Conservation (phyloP, 2,329 filamentous ascomycete species). For the Camptophora hylomeconis region DNA sequence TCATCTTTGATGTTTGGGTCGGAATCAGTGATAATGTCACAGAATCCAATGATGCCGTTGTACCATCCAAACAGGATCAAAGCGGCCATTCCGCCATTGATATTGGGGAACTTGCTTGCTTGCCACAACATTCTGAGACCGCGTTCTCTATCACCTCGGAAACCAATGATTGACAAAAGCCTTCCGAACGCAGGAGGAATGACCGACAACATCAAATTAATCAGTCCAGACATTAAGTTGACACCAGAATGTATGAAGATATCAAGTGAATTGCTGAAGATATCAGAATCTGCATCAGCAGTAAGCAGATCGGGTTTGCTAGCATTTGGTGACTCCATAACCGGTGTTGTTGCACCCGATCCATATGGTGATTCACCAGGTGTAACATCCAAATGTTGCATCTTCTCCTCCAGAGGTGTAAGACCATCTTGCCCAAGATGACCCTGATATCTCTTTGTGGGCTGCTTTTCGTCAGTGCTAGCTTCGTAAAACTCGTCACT, state of each 20-base stretch:
- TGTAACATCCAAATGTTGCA: slow-evolving; percentile 10
- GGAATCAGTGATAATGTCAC: slow-evolving; percentile 64
- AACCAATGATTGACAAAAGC: slow-evolving; percentile 77
- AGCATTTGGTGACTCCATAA: slow-evolving; percentile 4
- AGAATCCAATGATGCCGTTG: slow-evolving; percentile 71
- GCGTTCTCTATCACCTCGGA: slow-evolving; percentile 72
- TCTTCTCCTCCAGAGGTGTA: slow-evolving; percentile 12
- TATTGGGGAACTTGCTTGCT: slow-evolving; percentile 69
- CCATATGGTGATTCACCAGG: slow-evolving; percentile 2
- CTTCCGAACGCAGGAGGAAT: slow-evolving; percentile 83
- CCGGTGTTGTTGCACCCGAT: slow-evolving; percentile 11
- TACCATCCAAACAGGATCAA: slow-evolving; percentile 75
- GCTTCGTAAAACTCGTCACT: slow-evolving; percentile 45
- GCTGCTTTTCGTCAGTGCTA: slow-evolving; percentile 37
- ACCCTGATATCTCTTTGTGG: slow-evolving; percentile 35
- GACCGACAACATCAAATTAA: slow-evolving; percentile 80
- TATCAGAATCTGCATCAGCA: slow-evolving; percentile 44
- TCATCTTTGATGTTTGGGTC: slow-evolving; percentile 35
- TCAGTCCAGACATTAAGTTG: slow-evolving; percentile 78
- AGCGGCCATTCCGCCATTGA: slow-evolving; percentile 84
- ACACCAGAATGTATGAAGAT: slow-evolving; percentile 79
- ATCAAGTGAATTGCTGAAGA: slow-evolving; percentile 65
- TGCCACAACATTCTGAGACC: slow-evolving; percentile 84
- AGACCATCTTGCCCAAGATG: slow-evolving; percentile 25
- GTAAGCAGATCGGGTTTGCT: slow-evolving; percentile 22